Conservation (phyloP, 306 rosid species). For the Rosa lucieae region DNA sequence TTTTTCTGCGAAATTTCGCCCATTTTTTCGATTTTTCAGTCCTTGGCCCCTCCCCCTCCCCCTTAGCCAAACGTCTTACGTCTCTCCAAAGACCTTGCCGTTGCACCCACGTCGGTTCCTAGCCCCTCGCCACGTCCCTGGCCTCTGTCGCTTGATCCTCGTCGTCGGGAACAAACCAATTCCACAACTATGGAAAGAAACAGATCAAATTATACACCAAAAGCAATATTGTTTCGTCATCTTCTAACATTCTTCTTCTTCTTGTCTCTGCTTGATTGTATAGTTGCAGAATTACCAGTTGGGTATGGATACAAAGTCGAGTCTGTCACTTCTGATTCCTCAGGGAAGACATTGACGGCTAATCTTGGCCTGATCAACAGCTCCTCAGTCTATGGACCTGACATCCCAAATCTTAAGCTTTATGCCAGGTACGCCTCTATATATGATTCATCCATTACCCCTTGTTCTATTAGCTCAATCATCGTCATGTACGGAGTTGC, state of each 20-base stretch:
- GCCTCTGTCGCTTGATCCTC: no score
- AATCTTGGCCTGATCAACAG: conserved; percentile 53
- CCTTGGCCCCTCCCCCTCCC: no score
- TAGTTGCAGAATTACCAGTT: conserved; percentile 15
- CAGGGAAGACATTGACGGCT: conserved; percentile 44
- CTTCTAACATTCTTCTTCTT: conserved; percentile 5
- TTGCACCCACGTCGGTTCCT: no score
- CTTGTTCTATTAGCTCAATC: background rate
- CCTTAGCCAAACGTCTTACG: no score
- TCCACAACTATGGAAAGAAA: background rate
- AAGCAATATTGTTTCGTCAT: background rate
- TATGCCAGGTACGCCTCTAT: conserved; percentile 48
- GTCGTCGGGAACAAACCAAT: no score
- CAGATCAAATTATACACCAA: conserved; percentile 10
- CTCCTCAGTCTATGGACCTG: conserved; percentile 62
- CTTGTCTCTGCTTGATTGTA: background rate
- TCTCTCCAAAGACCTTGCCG: no score
- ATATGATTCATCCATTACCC: background rate
- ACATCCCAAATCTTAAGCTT: conserved; percentile 53
- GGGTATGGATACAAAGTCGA: conserved; percentile 65
- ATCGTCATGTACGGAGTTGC: background rate
- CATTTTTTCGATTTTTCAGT: no score
- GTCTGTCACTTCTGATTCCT: conserved; percentile 22
- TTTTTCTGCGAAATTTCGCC: no score
- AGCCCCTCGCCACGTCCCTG: no score